Conservation (phyloP, 768 basidiomycete genomes). For the Albatrellus ellisii region DNA sequence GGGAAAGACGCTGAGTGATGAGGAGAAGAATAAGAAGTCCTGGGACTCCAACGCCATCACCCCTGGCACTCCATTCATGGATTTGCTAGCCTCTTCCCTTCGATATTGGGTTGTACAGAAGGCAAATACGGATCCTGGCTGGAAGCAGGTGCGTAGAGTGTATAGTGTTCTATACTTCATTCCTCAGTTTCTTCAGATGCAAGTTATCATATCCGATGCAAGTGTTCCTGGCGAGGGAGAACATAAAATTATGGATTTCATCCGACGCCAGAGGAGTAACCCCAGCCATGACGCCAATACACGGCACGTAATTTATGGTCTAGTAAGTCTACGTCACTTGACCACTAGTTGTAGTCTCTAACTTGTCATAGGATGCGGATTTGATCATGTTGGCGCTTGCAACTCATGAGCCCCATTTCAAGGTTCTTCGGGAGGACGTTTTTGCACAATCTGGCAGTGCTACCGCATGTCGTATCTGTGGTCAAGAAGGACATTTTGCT, state of each 20-base stretch:
- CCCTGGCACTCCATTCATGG: conserved; percentile 98
- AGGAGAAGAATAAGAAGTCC: conserved; percentile 69
- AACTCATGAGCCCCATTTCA: conserved; percentile 97
- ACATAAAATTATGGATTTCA: conserved; percentile 99
- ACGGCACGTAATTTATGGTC: conserved; percentile 91
- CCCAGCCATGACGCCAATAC: conserved; percentile 92
- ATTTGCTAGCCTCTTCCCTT: conserved; percentile 72
- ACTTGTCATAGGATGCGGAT: conserved; percentile 72
- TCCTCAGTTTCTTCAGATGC: conserved; percentile 37
- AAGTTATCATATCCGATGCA: conserved; percentile 95
- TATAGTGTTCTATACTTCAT: background rate
- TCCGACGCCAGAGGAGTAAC: conserved; percentile 79
- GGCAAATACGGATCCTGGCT: conserved; percentile 89
- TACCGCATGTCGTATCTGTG: conserved; percentile 82
- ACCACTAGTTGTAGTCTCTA: conserved; percentile 8
- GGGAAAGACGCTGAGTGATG: conserved; percentile 77
- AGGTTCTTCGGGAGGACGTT: conserved; percentile 95
- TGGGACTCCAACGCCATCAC: conserved; percentile 99
- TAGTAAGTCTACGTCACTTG: conserved; percentile 37
- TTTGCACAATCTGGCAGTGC: conserved; percentile 74
- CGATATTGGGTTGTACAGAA: conserved; percentile 96
- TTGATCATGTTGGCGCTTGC: conserved; percentile 97
- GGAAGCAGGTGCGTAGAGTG: conserved; percentile 57
- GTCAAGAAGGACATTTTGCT: conserved; percentile 90
- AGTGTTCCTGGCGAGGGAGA: conserved; percentile 98